A percentile compares a stretch with the other conserved stretches of the same genome.
Evolutionary conservation across 2,329 filamentous ascomycete genomes (phyloP).

Genomic region (Aspergillus cejpii): DNA sequence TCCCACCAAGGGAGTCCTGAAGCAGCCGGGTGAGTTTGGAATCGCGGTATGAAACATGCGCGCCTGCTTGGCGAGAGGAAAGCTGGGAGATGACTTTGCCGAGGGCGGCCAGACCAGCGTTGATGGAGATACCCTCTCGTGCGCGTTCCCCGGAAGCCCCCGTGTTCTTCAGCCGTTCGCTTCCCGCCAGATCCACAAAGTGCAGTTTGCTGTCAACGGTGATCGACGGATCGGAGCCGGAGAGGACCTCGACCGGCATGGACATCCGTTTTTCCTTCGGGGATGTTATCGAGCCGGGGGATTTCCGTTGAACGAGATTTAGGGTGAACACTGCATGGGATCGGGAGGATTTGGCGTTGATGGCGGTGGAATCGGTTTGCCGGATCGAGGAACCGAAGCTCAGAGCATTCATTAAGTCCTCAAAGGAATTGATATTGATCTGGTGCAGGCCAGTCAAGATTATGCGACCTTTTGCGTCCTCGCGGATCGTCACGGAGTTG

Average conservation of each 20-base stretch:
- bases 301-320: slow-evolving; percentile 77
- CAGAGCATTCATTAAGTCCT: slow-evolving; percentile 81
- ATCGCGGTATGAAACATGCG: slow-evolving; percentile 95
- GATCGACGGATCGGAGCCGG: slow-evolving; percentile 55
- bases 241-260: slow-evolving; percentile 73
- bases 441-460: slow-evolving; percentile 84
- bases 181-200: slow-evolving; percentile 95
- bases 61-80: slow-evolving; percentile 77
- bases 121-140: slow-evolving; percentile 96
- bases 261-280: slow-evolving; percentile 77
- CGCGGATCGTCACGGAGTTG: slow-evolving; percentile 76
- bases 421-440: slow-evolving; percentile 80
- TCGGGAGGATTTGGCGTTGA: slow-evolving; percentile 94
- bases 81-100: slow-evolving; percentile 98
- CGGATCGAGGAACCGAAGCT: slow-evolving; percentile 91
- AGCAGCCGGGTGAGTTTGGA: slow-evolving; percentile 92
- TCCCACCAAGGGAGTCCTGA: slow-evolving; percentile 93
- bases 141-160: slow-evolving; percentile 90
- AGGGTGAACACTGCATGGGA: slow-evolving; percentile 96
- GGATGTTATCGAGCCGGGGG: slow-evolving; percentile 39
- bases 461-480: slow-evolving; percentile 91
- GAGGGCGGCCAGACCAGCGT: slow-evolving; percentile 85
- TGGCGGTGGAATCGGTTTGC: slow-evolving; percentile 92
- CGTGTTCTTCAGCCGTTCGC: slow-evolving; percentile 94
- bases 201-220: slow-evolving; percentile 97